Percentiles rank a stretch among this genome's conserved stretches.
phyloP scores from a whole-genome alignment of 176 grass and related monocot genomes.

The Puccinellia tenuiflora region DNA sequence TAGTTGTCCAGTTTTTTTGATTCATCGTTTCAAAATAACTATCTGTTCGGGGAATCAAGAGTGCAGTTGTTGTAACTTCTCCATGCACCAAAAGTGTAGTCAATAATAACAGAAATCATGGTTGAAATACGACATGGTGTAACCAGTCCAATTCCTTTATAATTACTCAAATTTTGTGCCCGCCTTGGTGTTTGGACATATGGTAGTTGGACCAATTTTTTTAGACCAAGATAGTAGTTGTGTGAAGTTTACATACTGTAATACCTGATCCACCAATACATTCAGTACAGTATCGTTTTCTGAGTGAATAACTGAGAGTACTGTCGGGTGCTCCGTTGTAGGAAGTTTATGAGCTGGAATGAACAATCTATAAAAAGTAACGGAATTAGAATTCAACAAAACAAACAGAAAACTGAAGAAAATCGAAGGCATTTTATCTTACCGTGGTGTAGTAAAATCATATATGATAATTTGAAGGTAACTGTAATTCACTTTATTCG shows the following conservation, averaged over 20 bases:
- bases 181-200: background rate
- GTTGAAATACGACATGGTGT: background rate
- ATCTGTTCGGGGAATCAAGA: background rate
- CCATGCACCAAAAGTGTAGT: background rate
- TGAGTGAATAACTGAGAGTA: constrained; percentile 60
- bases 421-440: constrained; percentile 10
- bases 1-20: background rate
- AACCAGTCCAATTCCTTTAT: background rate
- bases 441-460: constrained; percentile 67
- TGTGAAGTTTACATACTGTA: background rate
- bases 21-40: background rate
- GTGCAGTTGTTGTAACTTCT: background rate
- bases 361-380: constrained; percentile 36
- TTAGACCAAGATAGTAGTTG: background rate
- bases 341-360: constrained; percentile 61
- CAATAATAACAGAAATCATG: background rate
- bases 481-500: constrained; percentile 54
- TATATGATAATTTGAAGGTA: constrained; percentile 82
- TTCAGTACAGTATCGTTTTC: constrained; percentile 71
- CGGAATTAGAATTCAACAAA: constrained; percentile 20
- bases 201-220: background rate
- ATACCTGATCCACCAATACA: constrained; percentile 88
- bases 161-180: background rate
- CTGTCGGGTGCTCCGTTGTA: constrained; percentile 57
- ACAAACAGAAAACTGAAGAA: background rate